Base-by-base conservation (phyloP, 371 early-diverging fungal genomes). In the Zopfochytrium polystomum region DNA sequence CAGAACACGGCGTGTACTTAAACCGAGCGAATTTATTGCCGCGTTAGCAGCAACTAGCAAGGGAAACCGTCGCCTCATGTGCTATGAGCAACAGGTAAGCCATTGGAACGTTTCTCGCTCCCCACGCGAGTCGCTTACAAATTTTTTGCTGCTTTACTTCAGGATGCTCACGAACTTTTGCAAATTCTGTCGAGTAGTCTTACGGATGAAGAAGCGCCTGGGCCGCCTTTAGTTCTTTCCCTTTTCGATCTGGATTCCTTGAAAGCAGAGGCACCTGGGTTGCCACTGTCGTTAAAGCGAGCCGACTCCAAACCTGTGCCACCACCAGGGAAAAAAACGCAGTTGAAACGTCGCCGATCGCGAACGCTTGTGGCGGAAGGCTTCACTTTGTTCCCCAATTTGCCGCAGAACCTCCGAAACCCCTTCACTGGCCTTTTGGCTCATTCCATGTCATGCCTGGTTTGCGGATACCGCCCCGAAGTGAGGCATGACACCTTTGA, bases 101-200 rank as follows among this genome's bases (percentile, higher is more conserved):
- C 26, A 6, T 13, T 25, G 13, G n/a, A 11, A 6, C n/a, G 0
- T n/a, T 20, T 25, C 15, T 46, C 23, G 7, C 11, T n/a, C 47
- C 25, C 15, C 18, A 22, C 18, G 13, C 30, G 9, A 26, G 11
- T 57, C 3, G 23, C n/a, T 7, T 26, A 7, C 26, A 44, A 23
- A 45, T 7, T 11, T 50, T 7, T n/a, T n/a, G n/a, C 35, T 35
- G 31, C 3, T 20, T 54, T 26, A 13, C 6, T 7, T 9, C 87
- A 95, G 86, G 96, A 95, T 72, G 96, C 95, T 0, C 96, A 95
- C 66, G 96, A 95, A 66, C 80, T 94, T 23, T 90, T 94, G 58
- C 91, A 92, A 68, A 81, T 93, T 6, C 85, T 95, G 15, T 88
- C 91, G 7, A 83, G 85, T 43, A 81, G 87, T 32, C 65, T 95